phyloP scores from a whole-genome alignment of 1,284 basidiomycete genomes.

The Irpex sp. region DNA sequence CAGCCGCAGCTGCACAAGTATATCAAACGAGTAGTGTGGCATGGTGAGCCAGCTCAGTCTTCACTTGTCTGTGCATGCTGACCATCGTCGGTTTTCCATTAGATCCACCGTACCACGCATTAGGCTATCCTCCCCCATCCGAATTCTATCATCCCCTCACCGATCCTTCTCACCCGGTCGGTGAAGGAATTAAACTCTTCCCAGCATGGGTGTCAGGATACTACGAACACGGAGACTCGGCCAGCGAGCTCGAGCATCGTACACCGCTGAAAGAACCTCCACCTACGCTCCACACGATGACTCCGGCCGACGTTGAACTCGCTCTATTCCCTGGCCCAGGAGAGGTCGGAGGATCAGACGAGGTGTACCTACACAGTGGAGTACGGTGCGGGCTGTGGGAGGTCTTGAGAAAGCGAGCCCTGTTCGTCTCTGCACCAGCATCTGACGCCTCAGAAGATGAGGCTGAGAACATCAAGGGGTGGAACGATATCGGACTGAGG shows the following conservation, averaged over 20 bases:
- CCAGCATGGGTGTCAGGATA: slow-evolving; percentile 22
- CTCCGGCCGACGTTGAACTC: slow-evolving; percentile 10
- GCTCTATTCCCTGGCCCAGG: slow-evolving; percentile 11
- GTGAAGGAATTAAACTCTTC: slow-evolving; percentile 15
- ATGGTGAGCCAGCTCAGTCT: not conserved
- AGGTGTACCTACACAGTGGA: slow-evolving; percentile 9
- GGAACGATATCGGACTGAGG: slow-evolving; percentile 13
- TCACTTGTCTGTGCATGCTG: not conserved
- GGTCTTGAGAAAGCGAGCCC: slow-evolving; percentile 8
- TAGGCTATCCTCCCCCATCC: slow-evolving; percentile 18
- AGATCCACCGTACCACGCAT: slow-evolving; percentile 14
- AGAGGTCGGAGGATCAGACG: slow-evolving; percentile 17
- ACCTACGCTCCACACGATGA: slow-evolving; percentile 13
- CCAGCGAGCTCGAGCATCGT: slow-evolving; percentile 11
- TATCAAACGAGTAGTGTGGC: slow-evolving; percentile 6
- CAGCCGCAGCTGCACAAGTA: not conserved
- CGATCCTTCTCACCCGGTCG: slow-evolving; percentile 14
- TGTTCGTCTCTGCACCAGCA: slow-evolving; percentile 2
- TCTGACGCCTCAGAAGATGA: not conserved
- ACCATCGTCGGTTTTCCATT: not conserved
- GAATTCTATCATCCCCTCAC: slow-evolving; percentile 19
- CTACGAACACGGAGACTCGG: slow-evolving; percentile 19
- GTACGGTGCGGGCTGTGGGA: slow-evolving; percentile 12
- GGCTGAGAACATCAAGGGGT: not conserved
- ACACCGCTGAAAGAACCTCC: slow-evolving; percentile 6